Percentiles rank a stretch among this genome's conserved stretches.
Conservation (phyloP, 2,329 filamentous ascomycete species). For the Colletotrichum lini region DNA sequence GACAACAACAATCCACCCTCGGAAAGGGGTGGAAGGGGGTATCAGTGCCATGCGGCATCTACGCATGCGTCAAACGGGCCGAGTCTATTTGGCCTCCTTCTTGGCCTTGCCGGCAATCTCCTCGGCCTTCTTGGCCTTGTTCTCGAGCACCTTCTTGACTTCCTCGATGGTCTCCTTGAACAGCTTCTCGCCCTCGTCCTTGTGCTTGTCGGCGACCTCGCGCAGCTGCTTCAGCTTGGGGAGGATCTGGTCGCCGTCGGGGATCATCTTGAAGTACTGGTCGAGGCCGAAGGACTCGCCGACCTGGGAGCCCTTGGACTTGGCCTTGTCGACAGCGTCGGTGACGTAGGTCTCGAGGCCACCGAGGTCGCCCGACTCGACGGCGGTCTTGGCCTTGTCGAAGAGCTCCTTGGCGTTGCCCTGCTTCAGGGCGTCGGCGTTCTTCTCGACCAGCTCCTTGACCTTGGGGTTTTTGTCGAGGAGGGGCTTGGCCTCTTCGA, state of each 20-base stretch:
- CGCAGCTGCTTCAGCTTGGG: conserved; percentile 76
- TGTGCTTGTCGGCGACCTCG: conserved; percentile 76
- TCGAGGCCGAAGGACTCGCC: conserved; percentile 64
- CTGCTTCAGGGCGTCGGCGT: conserved; percentile 76
- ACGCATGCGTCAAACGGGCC: not conserved
- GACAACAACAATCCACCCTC: not conserved
- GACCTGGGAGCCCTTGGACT: conserved; percentile 61
- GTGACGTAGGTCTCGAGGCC: conserved; percentile 74
- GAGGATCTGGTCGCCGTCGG: conserved; percentile 74
- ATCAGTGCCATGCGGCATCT: not conserved
- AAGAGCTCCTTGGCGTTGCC: conserved; percentile 77
- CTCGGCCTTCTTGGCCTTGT: conserved; percentile 69
- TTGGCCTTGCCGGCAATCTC: conserved; percentile 71
- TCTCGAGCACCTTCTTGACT: conserved; percentile 74
- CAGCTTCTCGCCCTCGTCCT: conserved; percentile 78
- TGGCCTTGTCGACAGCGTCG: conserved; percentile 68
- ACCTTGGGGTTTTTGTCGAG: conserved; percentile 84
- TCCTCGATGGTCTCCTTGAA: conserved; percentile 79
- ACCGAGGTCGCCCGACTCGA: conserved; percentile 72
- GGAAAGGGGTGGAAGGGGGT: not conserved
- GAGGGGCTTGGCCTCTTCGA: conserved; percentile 79
- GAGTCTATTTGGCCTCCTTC: conserved; percentile 58
- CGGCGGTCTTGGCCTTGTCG: conserved; percentile 72
- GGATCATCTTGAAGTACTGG: conserved; percentile 76
- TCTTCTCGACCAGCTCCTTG: conserved; percentile 80